A percentile compares a stretch with the other conserved stretches of the same genome.
Conservation (phyloP, 805 yeast species). For the Candida piceae region DNA sequence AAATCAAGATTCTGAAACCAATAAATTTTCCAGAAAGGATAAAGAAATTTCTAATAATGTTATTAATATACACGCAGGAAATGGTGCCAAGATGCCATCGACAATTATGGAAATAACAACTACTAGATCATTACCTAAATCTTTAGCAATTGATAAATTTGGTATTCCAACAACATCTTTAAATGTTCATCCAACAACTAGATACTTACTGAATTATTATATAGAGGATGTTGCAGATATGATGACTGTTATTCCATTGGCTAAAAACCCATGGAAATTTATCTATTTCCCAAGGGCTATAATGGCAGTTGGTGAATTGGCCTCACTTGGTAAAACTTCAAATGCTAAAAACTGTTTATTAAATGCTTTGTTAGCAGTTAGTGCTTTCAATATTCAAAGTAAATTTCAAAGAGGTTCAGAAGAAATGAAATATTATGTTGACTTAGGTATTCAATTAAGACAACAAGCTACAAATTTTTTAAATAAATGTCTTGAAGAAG, state of each 20-base stretch:
- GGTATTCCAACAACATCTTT: slow-evolving; percentile 59
- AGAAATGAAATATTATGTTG: slow-evolving; percentile 64
- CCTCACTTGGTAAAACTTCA: slow-evolving; percentile 68
- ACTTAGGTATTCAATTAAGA: slow-evolving; percentile 68
- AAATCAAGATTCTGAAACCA: neutral
- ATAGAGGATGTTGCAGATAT: slow-evolving; percentile 70
- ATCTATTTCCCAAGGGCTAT: slow-evolving; percentile 82
- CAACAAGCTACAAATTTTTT: slow-evolving; percentile 70
- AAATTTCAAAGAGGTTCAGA: slow-evolving; percentile 63
- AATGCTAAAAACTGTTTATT: slow-evolving; percentile 72
- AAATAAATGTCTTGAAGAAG: slow-evolving; percentile 49
- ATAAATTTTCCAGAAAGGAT: slow-evolving; percentile 2
- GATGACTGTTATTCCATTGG: slow-evolving; percentile 59
- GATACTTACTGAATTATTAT: slow-evolving; percentile 69
- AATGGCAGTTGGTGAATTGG: slow-evolving; percentile 75
- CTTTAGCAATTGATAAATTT: slow-evolving; percentile 34
- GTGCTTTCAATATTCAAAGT: slow-evolving; percentile 75
- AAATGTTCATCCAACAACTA: slow-evolving; percentile 61
- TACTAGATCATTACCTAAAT: slow-evolving; percentile 39
- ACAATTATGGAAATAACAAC: slow-evolving; percentile 47
- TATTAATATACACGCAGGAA: slow-evolving; percentile 29
- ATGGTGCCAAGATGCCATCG: slow-evolving; percentile 43
- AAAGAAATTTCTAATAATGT: slow-evolving; percentile 25
- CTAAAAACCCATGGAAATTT: slow-evolving; percentile 83
- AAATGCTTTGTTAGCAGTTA: slow-evolving; percentile 74